phyloP scores from a whole-genome alignment of 495 filamentous ascomycete genomes.

The Xylaria grammica region DNA sequence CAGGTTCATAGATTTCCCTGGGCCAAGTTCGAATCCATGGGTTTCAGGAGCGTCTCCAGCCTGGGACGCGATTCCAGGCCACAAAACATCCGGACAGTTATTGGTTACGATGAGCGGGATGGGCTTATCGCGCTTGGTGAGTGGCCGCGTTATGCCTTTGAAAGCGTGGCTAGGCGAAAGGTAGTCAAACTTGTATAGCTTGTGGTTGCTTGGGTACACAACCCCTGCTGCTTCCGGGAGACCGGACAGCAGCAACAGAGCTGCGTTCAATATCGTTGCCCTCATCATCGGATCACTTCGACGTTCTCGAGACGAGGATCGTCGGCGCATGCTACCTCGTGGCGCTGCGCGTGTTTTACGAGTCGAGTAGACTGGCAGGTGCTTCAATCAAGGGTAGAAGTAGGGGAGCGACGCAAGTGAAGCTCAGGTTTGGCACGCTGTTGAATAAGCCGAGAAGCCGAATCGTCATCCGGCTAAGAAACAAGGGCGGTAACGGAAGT shows the following conservation, averaged over 20 bases:
- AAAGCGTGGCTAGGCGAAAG: conserved; percentile 30
- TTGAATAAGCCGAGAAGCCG: background rate
- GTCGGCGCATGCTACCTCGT: conserved; percentile 20
- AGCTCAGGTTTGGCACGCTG: conserved; percentile 1
- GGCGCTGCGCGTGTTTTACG: background rate
- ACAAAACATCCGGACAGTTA: conserved; percentile 68
- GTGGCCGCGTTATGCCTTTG: conserved; percentile 29
- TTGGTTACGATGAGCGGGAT: conserved; percentile 66
- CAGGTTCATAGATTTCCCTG: conserved; percentile 55
- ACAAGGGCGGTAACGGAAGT: background rate
- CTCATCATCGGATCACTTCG: background rate
- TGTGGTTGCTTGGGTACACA: conserved; percentile 36
- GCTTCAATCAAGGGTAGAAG: background rate
- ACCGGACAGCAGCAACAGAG: conserved; percentile 13
- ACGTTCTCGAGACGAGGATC: background rate
- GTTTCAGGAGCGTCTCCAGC: conserved; percentile 64
- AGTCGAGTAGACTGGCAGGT: background rate
- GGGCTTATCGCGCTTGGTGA: conserved; percentile 39
- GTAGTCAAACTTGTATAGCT: conserved; percentile 35
- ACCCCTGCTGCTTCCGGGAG: conserved; percentile 24
- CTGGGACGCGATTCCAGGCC: conserved; percentile 73
- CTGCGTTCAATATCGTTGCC: background rate
- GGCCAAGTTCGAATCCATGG: conserved; percentile 66
- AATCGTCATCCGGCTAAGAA: background rate
- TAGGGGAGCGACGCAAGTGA: background rate